Percentiles rank a stretch among this genome's conserved stretches.
phyloP scores from a whole-genome alignment of 2,329 filamentous ascomycete genomes.

The Fusarium graminum region DNA sequence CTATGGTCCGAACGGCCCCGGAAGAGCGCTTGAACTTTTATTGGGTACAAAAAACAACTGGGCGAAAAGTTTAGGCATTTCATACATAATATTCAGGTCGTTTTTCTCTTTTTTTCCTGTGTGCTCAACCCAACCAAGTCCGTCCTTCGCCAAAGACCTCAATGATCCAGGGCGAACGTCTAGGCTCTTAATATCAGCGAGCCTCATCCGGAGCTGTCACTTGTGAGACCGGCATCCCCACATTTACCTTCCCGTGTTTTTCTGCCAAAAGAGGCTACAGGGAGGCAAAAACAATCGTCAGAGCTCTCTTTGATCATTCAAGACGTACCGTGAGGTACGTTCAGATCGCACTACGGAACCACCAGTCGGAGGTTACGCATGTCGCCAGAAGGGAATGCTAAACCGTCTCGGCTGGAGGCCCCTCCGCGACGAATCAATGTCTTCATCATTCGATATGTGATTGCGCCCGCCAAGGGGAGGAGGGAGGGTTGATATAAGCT shows the following conservation, averaged over 20 bases:
- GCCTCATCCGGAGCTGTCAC: conserved; percentile 10
- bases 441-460: conserved; percentile 64
- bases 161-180: neutral
- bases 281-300: conserved; percentile 49
- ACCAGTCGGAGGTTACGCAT: conserved; percentile 34
- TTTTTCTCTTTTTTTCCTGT: conserved; percentile 27
- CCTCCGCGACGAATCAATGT: conserved; percentile 50
- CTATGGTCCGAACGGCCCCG: conserved; percentile 13
- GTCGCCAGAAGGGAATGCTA: conserved; percentile 34
- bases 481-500: conserved; percentile 8
- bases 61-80: conserved; percentile 18
- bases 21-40: conserved; percentile 24
- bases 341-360: conserved; percentile 56
- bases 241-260: neutral
- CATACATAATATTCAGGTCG: conserved; percentile 35
- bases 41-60: conserved; percentile 23
- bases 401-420: conserved; percentile 46
- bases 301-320: conserved; percentile 71
- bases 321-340: conserved; percentile 43
- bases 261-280: neutral
- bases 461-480: neutral
- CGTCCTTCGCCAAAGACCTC: neutral
- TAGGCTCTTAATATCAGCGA: neutral
- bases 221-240: neutral
- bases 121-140: conserved; percentile 1